Percentiles rank a stretch among this genome's conserved stretches.
These are phyloP conservation scores for Solanum hybrid DNA, from an alignment of 305 asterid genomes.

Conservation along the genomic window DNA sequence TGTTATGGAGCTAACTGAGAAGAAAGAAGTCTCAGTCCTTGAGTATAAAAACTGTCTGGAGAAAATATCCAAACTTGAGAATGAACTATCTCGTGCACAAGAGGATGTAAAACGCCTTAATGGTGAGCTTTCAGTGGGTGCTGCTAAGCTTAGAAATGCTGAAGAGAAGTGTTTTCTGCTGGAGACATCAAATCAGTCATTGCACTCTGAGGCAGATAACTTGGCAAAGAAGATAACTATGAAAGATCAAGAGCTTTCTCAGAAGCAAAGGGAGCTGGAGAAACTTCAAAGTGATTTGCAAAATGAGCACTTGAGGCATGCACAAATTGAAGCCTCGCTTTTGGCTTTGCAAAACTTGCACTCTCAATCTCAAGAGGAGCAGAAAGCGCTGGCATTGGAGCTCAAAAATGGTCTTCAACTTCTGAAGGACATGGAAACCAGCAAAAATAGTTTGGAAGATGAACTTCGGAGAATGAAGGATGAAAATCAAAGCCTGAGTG, in stretches of 20 bases:
- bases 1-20: constrained; percentile 41
- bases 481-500: constrained; percentile 49
- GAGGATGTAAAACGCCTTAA: constrained; percentile 62
- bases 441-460: constrained; percentile 44
- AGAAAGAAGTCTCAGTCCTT: constrained; percentile 54
- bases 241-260: constrained; percentile 63
- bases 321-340: constrained; percentile 57
- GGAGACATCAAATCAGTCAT: constrained; percentile 59
- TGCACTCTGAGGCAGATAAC: constrained; percentile 63
- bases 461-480: constrained; percentile 43
- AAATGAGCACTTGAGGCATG: constrained; percentile 39
- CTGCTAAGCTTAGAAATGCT: constrained; percentile 42
- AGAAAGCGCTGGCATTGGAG: constrained; percentile 41
- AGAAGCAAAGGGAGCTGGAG: constrained; percentile 74
- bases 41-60: constrained; percentile 61
- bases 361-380: constrained; percentile 64
- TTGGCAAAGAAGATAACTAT: constrained; percentile 48
- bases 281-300: constrained; percentile 43
- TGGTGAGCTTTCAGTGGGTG: constrained; percentile 34
- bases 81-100: constrained; percentile 35
- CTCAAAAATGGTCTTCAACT: constrained; percentile 46
- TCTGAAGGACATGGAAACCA: constrained; percentile 54
- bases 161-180: constrained; percentile 54
- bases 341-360: constrained; percentile 48
- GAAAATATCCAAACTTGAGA: constrained; percentile 67